These are phyloP conservation scores for Kalaharituber pfeilii DNA, from an alignment of 2,329 filamentous ascomycete genomes.

Conservation along the genomic window DNA sequence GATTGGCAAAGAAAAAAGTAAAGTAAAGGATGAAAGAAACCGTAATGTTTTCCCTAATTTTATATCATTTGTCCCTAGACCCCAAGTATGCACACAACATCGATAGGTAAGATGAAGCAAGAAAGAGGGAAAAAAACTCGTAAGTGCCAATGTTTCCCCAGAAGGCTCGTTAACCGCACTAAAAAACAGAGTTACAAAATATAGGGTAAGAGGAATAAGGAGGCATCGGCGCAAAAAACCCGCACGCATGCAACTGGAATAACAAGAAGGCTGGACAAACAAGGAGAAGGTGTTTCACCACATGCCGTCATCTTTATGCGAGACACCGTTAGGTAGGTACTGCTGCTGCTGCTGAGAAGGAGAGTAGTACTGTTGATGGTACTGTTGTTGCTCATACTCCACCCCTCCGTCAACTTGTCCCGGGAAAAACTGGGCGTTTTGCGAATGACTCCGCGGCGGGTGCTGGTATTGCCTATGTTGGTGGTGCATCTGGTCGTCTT, in stretches of 20 bases:
- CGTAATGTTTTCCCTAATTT: neutral
- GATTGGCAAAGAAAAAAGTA: neutral
- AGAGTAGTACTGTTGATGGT: conserved; percentile 18
- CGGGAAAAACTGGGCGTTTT: conserved; percentile 9
- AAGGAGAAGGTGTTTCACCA: conserved; percentile 14
- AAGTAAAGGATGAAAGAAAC: conserved; percentile 2
- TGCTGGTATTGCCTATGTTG: conserved; percentile 19
- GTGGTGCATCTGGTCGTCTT: conserved; percentile 15
- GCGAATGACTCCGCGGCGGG: conserved; percentile 10
- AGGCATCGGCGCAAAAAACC: neutral
- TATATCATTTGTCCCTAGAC: neutral
- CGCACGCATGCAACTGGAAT: conserved; percentile 11
- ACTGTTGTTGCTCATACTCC: conserved; percentile 4
- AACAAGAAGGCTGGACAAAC: conserved; percentile 6
- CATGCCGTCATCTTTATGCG: conserved; percentile 12
- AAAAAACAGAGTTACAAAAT: conserved; percentile 3
- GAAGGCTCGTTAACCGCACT: neutral
- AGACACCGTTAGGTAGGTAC: conserved; percentile 9
- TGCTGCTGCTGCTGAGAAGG: conserved; percentile 8
- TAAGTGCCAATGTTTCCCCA: neutral
- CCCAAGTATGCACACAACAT: neutral
- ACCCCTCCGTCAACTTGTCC: conserved; percentile 3
- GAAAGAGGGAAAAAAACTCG: neutral
- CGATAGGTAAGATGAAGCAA: neutral
- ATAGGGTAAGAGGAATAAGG: conserved; percentile 4